Base-by-base conservation (phyloP, 2,329 filamentous ascomycete species). In the Phaeosphaeriaceae sp. region DNA sequence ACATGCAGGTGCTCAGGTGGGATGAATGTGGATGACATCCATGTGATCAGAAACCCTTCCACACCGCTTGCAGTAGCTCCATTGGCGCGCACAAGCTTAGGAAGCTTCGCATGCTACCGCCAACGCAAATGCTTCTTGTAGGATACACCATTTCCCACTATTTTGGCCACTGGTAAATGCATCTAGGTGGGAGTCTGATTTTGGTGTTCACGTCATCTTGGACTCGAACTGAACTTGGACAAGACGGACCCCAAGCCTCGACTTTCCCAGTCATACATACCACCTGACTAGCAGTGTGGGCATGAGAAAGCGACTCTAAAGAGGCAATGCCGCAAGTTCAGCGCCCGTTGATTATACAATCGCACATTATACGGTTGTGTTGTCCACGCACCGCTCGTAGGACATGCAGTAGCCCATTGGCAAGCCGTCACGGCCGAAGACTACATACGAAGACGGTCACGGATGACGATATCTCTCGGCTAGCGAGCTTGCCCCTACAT, bases 401-500 rank as follows among this genome's bases (percentile, higher is more conserved):
- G 40, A 56, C 47, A 28, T 48, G 38, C n/a, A 45, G 45, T 28
- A 50, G 57, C 26, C 36, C 61, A 16, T 63, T 66, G n/a, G 46
- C 57, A 6, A 48, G 56, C 26, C 32, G 29, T 16, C 58, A 52
- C 6, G 45, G 55, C 29, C 59, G 56, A 20, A 58, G 41, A 20
- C 45, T 75, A n/a, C 67, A 70, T 49, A 80, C 76, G 2, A 67
- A 64, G 36, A 75, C 71, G 3, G 79, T 81, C 30, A 80, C 77
- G 4, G 88, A 93, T 68, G 85, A 88, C 56, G 89, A 94, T 69
- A 89, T 97, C 58, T 83, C 87, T 37, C 84, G 83, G 34, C 83
- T 97, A 38, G 90, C 92, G 26, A 85, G 86, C 48, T 86, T 88
- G 67, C 86, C 87, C 29, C 83, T 96, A 43, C 89, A 95, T 67